A percentile compares a stretch with the other conserved stretches of the same genome.
Evolutionary conservation across 768 basidiomycete genomes (phyloP).

Genomic region (Kwoniella newhampshirensis): DNA sequence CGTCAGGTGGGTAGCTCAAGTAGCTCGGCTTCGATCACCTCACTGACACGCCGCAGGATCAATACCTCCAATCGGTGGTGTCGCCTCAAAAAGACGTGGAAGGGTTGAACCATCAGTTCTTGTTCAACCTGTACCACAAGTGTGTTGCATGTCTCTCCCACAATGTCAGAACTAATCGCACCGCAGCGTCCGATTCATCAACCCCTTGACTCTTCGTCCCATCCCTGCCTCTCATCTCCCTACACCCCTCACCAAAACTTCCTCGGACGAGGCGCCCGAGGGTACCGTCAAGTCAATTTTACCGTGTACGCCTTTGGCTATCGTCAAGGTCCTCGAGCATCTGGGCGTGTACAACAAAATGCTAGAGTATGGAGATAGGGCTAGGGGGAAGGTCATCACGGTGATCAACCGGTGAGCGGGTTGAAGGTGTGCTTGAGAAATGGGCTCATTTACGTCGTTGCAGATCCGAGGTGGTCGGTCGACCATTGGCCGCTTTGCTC

Average conservation of each 20-base stretch:
- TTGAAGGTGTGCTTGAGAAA: background rate
- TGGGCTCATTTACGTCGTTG: background rate
- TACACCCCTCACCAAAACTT: constrained; percentile 24
- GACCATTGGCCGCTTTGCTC: constrained; percentile 91
- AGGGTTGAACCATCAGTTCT: constrained; percentile 81
- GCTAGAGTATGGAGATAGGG: constrained; percentile 89
- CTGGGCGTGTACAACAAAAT: constrained; percentile 90
- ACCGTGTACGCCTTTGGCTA: constrained; percentile 93
- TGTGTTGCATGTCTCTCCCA: constrained; percentile 53
- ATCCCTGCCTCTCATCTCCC: constrained; percentile 45
- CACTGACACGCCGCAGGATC: constrained; percentile 64
- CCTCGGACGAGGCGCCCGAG: constrained; percentile 65
- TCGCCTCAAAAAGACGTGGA: constrained; percentile 97
- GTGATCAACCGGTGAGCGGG: constrained; percentile 80
- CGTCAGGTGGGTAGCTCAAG: constrained; percentile 65
- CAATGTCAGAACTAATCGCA: background rate
- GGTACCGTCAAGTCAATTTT: constrained; percentile 94
- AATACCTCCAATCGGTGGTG: constrained; percentile 96
- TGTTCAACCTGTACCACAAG: constrained; percentile 95
- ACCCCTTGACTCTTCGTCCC: constrained; percentile 47
- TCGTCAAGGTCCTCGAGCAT: constrained; percentile 91
- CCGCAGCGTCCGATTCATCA: constrained; percentile 82
- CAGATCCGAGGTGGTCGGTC: constrained; percentile 94
- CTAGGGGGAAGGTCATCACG: constrained; percentile 72
- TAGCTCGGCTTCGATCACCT: background rate